Evolutionary conservation across 805 yeast genomes (phyloP).

Genomic region (Pichia membranifaciens): DNA sequence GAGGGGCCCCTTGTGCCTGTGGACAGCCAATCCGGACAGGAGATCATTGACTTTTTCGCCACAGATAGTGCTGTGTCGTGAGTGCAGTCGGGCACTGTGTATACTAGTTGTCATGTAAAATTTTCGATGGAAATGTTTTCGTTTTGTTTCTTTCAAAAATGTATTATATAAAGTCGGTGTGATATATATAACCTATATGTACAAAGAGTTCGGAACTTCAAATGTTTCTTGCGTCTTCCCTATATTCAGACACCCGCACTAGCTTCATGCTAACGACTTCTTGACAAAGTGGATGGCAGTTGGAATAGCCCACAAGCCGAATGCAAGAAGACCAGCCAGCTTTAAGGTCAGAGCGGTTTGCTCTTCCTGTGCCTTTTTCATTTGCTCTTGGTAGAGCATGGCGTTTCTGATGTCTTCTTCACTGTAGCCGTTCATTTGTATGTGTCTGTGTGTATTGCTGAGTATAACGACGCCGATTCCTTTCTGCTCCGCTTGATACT

Average conservation of each 20-base stretch:
- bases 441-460: neutral
- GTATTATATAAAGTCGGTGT: too few species aligned
- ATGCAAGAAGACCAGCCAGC: conserved; percentile 57
- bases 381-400: conserved; percentile 41
- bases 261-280: conserved; percentile 30
- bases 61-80: neutral
- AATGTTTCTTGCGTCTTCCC: too few species aligned
- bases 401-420: conserved; percentile 39
- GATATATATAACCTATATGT: conserved; percentile 2
- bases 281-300: conserved; percentile 48
- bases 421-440: conserved; percentile 26
- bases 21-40: neutral
- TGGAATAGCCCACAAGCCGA: conserved; percentile 57
- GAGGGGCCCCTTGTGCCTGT: neutral
- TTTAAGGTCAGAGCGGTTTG: conserved; percentile 53
- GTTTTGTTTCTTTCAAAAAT: neutral
- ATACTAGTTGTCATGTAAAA: neutral
- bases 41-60: conserved; percentile 4
- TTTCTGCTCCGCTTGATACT: neutral
- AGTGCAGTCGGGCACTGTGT: neutral
- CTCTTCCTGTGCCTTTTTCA: conserved; percentile 60
- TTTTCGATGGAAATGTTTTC: neutral
- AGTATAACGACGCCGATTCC: neutral
- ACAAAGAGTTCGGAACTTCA: conserved; percentile 1
- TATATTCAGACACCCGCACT: too few species aligned